Conservation (phyloP, 2,329 filamentous ascomycete species). For the Pseudogymnoascus sp. region DNA sequence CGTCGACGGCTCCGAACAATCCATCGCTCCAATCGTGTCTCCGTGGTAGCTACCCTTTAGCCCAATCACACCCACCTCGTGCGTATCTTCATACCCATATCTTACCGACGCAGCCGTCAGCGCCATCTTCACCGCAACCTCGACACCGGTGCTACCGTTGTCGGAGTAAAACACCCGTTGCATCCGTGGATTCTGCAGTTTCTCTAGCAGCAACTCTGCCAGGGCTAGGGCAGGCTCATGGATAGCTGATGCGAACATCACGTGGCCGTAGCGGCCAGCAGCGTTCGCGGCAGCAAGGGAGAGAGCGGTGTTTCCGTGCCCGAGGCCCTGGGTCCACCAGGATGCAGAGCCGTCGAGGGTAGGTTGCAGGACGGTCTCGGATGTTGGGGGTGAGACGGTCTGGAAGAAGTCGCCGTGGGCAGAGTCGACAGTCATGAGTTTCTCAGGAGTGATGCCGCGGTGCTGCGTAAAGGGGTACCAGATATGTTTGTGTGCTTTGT, state of each 20-base stretch:
- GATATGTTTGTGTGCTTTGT: constrained; percentile 54
- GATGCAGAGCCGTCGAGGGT: constrained; percentile 79
- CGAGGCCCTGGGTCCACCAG: constrained; percentile 87
- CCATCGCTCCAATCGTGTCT: constrained; percentile 84
- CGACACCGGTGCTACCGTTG: constrained; percentile 74
- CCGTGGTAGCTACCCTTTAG: constrained; percentile 78
- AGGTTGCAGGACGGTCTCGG: constrained; percentile 41
- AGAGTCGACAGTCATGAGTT: constrained; percentile 70
- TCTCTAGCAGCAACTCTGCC: constrained; percentile 53
- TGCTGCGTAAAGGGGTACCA: constrained; percentile 91
- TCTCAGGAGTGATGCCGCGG: constrained; percentile 48
- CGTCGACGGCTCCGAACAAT: constrained; percentile 66
- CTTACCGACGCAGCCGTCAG: constrained; percentile 58
- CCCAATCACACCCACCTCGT: constrained; percentile 60
- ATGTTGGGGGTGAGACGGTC: constrained; percentile 29
- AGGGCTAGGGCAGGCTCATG: constrained; percentile 68
- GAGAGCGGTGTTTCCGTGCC: constrained; percentile 65
- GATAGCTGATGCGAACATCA: constrained; percentile 78
- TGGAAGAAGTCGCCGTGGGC: constrained; percentile 75
- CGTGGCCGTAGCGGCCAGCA: constrained; percentile 75
- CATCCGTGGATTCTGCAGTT: constrained; percentile 55
- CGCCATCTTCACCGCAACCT: constrained; percentile 81
- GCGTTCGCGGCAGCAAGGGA: constrained; percentile 72
- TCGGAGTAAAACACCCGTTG: constrained; percentile 73
- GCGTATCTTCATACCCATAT: constrained; percentile 53